Evolutionary conservation across 2,329 filamentous ascomycete species (phyloP), one percentile per base, ranked within the genome.

Genomic region (Remersonia thermophila): DNA sequence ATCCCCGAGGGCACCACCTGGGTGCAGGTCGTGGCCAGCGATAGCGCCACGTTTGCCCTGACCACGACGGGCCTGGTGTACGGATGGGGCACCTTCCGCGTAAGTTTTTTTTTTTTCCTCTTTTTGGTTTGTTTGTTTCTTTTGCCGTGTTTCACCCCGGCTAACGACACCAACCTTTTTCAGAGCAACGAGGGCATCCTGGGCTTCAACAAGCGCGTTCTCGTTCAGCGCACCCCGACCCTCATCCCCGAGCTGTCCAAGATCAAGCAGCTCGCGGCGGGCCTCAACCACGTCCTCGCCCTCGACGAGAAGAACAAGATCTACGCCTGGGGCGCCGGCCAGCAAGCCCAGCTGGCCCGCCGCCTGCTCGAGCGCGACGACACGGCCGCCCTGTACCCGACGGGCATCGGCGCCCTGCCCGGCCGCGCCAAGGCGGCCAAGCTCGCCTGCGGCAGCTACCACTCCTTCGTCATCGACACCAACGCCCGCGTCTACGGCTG

Each of bases 61-160:
- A 89, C 83, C 9, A 71, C 77, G 31, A 75, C 81, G 40, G 83
- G 83, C 13, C 66, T 71, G 34, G 77, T 91, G 20, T 91, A 84
- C 51, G 83, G 83, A 40, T 91, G 83, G 82, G 83, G 83, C 27
- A 85, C 81, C 10, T 91, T 91, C 65, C 67, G 81, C 49, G 70
- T 57, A 46, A 46, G 53, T 39, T 34, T 31, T 3, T 17, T 40
- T 23, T 30, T 9, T 8, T 10, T 27, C 15, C n/a, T n/a, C n/a
- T n/a, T n/a, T n/a, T n/a, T n/a, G n/a, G n/a, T n/a, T n/a, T 23
- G 5, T 23, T 23, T 23, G 20, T 23, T 23, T 23, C 5, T 9
- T 33, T 18, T 31, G 10, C 17, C 14, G 14, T 30, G 8, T 12
- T 7, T 15, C 20, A 27, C 37, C 5, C 42, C 50, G 33, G 50